Evolutionary conservation across 1,284 basidiomycete genomes (phyloP).

Genomic region (Heterobasidion annosum): DNA sequence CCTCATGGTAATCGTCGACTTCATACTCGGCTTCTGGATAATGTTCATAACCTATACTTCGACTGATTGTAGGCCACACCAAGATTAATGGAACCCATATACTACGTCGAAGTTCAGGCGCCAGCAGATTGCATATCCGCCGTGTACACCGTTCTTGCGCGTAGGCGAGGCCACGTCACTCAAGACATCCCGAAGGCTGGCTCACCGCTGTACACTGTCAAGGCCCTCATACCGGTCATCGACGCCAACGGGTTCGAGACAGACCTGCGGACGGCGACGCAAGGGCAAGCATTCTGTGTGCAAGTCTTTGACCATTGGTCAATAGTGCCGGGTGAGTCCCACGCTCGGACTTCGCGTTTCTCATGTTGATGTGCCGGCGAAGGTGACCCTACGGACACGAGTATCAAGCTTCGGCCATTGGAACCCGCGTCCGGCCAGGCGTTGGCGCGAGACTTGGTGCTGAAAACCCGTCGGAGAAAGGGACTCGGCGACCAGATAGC

Average conservation of each 20-base stretch:
- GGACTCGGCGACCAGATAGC: slow-evolving; percentile 91
- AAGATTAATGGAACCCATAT: slow-evolving; percentile 92
- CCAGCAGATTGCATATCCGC: slow-evolving; percentile 98
- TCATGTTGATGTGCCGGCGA: slow-evolving; percentile 11
- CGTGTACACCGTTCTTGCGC: slow-evolving; percentile 94
- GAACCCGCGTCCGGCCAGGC: slow-evolving; percentile 96
- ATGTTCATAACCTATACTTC: background rate
- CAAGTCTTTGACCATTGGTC: slow-evolving; percentile 99
- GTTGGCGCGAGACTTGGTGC: slow-evolving; percentile 84
- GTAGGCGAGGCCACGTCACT: slow-evolving; percentile 95
- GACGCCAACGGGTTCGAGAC: slow-evolving; percentile 99
- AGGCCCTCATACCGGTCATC: slow-evolving; percentile 95
- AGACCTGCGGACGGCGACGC: slow-evolving; percentile 92
- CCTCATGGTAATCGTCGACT: slow-evolving; percentile 63
- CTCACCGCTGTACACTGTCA: slow-evolving; percentile 94
- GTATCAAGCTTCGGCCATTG: slow-evolving; percentile 89
- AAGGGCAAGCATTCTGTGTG: slow-evolving; percentile 95
- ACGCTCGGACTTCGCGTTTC: slow-evolving; percentile 10
- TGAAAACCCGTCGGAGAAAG: slow-evolving; percentile 95
- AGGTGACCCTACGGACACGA: slow-evolving; percentile 95
- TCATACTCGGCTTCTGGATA: background rate
- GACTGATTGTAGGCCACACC: slow-evolving; percentile 63
- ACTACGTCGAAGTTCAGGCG: slow-evolving; percentile 97
- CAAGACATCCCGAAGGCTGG: slow-evolving; percentile 97
- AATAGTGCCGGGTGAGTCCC: slow-evolving; percentile 78